These are phyloP conservation scores for Neurospora pannonica DNA, from an alignment of 495 filamentous ascomycete species.

Conservation along the genomic window DNA sequence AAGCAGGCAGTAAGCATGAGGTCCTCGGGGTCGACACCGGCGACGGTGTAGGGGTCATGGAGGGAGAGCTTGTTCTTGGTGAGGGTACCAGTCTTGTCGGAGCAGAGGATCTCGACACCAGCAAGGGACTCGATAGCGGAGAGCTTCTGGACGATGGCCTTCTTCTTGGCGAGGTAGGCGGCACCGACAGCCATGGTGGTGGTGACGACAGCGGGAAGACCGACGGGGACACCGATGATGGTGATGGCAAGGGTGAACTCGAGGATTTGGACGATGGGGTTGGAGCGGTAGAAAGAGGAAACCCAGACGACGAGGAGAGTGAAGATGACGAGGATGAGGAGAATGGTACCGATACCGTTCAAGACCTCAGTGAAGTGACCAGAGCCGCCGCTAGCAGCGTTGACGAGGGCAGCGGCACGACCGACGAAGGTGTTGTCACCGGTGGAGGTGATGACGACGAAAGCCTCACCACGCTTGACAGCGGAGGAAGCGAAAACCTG, in stretches of 20 bases:
- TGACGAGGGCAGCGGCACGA: slow-evolving; percentile 77
- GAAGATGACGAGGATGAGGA: slow-evolving; percentile 71
- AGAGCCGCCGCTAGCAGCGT: slow-evolving; percentile 54
- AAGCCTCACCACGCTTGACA: slow-evolving; percentile 82
- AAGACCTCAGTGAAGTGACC: slow-evolving; percentile 89
- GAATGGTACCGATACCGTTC: slow-evolving; percentile 73
- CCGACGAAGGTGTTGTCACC: slow-evolving; percentile 87
- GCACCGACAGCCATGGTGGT: slow-evolving; percentile 96
- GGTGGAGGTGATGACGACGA: slow-evolving; percentile 69
- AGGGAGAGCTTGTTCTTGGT: slow-evolving; percentile 90
- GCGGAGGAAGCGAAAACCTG: slow-evolving; percentile 73
- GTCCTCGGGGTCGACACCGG: slow-evolving; percentile 69
- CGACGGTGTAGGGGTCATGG: slow-evolving; percentile 71
- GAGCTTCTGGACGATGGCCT: slow-evolving; percentile 94
- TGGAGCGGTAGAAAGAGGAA: slow-evolving; percentile 77
- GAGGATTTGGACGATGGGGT: slow-evolving; percentile 62
- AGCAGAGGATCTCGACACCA: slow-evolving; percentile 94
- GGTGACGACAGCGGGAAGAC: slow-evolving; percentile 91
- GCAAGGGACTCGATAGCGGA: slow-evolving; percentile 91
- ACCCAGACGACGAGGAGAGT: slow-evolving; percentile 79
- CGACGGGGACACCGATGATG: slow-evolving; percentile 91
- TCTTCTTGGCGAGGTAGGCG: slow-evolving; percentile 87
- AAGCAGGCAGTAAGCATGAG: slow-evolving; percentile 88
- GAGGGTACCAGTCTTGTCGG: slow-evolving; percentile 90
- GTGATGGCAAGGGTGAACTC: slow-evolving; percentile 80